phyloP scores from a whole-genome alignment of 1,284 basidiomycete species.

The Cutaneotrichosporon dermatis region DNA sequence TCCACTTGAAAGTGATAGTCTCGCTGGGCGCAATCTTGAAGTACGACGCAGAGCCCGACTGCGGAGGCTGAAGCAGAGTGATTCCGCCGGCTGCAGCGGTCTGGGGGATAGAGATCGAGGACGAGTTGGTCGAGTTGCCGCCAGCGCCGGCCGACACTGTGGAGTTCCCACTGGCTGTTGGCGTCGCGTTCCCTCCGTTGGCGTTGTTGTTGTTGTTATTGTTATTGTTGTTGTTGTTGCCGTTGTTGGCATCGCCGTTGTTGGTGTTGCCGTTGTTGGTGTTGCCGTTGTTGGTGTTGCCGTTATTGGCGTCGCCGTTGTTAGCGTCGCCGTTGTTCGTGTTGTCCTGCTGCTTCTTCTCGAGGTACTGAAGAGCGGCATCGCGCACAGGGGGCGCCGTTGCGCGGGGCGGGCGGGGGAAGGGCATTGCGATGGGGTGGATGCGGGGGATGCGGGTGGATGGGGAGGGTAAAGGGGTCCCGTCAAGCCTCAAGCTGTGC shows the following conservation, averaged over 20 bases:
- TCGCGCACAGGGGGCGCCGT: background rate
- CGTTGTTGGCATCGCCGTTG: slow-evolving; percentile 1
- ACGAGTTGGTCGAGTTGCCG: slow-evolving; percentile 3
- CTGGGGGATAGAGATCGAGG: slow-evolving; percentile 39
- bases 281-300: background rate
- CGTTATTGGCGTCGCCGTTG: background rate
- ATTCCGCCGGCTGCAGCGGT: slow-evolving; percentile 47
- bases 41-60: slow-evolving; percentile 67
- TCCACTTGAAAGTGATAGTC: slow-evolving; percentile 87
- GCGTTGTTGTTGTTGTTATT: background rate
- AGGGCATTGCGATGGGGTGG: background rate
- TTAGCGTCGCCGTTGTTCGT: background rate
- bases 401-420: background rate
- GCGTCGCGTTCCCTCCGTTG: slow-evolving; percentile 1
- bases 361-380: slow-evolving; percentile 1
- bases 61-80: slow-evolving; percentile 60
- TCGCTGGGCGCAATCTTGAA: slow-evolving; percentile 78
- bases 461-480: too few relatives aligned
- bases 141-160: slow-evolving; percentile 8
- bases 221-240: slow-evolving; percentile 2
- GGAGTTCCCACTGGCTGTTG: background rate
- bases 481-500: too few relatives aligned
- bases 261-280: background rate
- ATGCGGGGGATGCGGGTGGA: background rate
- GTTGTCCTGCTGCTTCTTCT: background rate